Conservation (phyloP, 2,329 filamentous ascomycete genomes). For the Falciphora oryzae region DNA sequence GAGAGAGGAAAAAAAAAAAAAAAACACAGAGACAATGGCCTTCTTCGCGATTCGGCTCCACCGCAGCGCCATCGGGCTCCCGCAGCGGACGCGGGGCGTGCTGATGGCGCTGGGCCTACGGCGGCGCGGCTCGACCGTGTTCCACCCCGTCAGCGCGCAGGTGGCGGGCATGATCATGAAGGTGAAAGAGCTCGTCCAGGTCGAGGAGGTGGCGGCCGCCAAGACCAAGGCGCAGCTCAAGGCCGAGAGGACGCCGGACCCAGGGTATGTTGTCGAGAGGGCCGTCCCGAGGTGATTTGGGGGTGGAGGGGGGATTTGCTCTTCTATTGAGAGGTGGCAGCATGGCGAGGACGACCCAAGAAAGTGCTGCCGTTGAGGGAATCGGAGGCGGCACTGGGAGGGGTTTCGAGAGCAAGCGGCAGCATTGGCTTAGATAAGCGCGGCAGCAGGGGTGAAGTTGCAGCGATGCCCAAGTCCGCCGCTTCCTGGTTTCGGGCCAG, state of each 20-base stretch:
- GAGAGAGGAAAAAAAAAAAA: background rate
- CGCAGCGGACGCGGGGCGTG: constrained; percentile 70
- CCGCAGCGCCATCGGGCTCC: constrained; percentile 84
- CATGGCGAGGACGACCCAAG: too few species aligned
- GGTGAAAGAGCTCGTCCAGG: constrained; percentile 85
- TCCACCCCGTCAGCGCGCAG: constrained; percentile 75
- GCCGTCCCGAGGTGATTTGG: constrained; percentile 25
- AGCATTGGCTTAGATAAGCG: too few species aligned
- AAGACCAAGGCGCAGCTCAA: constrained; percentile 64
- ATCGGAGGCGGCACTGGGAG: too few species aligned
- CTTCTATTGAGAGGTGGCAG: too few species aligned
- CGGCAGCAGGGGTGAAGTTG: too few species aligned
- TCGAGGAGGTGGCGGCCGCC: constrained; percentile 66
- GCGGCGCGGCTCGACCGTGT: constrained; percentile 80
- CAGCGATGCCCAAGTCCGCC: too few species aligned
- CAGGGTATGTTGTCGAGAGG: constrained; percentile 75
- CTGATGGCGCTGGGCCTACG: constrained; percentile 80
- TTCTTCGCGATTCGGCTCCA: constrained; percentile 90
- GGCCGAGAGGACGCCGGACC: constrained; percentile 65
- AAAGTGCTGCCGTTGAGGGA: too few species aligned
- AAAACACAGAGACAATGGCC: constrained; percentile 44
- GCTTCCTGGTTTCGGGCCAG: too few species aligned
- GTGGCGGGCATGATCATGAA: constrained; percentile 88
- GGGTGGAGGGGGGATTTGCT: too few species aligned
- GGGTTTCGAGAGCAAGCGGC: too few species aligned